Evolutionary conservation across 768 basidiomycete genomes (phyloP).

Genomic region (Pilatotrama ljubarskyi): DNA sequence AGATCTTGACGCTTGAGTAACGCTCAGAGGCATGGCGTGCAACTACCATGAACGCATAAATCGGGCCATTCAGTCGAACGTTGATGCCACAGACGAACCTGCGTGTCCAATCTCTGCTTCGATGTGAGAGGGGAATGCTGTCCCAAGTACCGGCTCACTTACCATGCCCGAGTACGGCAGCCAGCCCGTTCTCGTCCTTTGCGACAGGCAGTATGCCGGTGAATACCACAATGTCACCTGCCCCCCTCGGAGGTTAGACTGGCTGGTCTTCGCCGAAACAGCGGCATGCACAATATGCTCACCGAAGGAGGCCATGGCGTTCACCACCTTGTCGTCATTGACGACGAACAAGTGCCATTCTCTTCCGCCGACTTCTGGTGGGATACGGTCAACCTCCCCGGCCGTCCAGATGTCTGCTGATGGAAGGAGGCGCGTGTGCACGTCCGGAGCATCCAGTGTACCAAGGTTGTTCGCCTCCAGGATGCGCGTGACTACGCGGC

Average conservation of each 20-base stretch:
- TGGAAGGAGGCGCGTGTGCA: constrained; percentile 24
- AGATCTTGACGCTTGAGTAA: constrained; percentile 43
- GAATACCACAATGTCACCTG: constrained; percentile 81
- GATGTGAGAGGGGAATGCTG: not conserved
- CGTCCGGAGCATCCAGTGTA: constrained; percentile 40
- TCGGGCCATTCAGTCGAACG: not conserved
- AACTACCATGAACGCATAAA: not conserved
- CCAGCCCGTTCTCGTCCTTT: constrained; percentile 76
- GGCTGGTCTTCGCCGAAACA: not conserved
- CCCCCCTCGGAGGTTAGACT: not conserved
- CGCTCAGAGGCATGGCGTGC: constrained; percentile 51
- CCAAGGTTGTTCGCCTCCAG: constrained; percentile 76
- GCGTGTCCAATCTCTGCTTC: constrained; percentile 75
- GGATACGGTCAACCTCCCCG: constrained; percentile 22
- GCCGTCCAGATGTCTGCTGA: constrained; percentile 31
- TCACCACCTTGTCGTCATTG: constrained; percentile 65
- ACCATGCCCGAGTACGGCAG: constrained; percentile 87
- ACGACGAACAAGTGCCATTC: constrained; percentile 79
- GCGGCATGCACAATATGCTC: constrained; percentile 11
- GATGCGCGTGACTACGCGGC: constrained; percentile 64
- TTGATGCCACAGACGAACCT: constrained; percentile 39
- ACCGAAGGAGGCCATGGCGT: constrained; percentile 81
- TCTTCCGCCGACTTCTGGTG: constrained; percentile 30
- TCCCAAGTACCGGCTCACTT: constrained; percentile 16
- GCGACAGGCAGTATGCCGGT: constrained; percentile 85